Conservation (phyloP, 805 yeast genomes). For the Yueomyces sp. region DNA sequence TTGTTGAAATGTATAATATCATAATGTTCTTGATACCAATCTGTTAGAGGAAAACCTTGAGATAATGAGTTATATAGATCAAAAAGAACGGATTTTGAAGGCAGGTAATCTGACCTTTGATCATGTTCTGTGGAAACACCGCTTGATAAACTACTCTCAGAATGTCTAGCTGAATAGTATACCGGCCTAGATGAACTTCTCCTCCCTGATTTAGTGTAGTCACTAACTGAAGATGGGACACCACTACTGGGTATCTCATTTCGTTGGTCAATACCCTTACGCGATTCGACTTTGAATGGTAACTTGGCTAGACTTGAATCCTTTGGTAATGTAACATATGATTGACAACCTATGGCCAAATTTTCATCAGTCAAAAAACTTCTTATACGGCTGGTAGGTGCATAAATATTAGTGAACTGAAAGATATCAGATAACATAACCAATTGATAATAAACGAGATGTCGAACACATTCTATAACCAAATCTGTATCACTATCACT, state of each 20-base stretch:
- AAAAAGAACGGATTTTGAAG: conserved; percentile 55
- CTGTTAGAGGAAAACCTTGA: conserved; percentile 63
- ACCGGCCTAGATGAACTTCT: not conserved
- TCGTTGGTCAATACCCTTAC: conserved; percentile 1
- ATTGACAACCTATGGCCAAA: conserved; percentile 74
- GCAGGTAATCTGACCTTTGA: conserved; percentile 22
- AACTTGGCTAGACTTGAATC: conserved; percentile 19
- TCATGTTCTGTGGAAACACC: conserved; percentile 3
- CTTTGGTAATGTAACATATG: conserved; percentile 46
- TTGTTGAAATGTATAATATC: conserved; percentile 34
- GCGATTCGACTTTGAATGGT: conserved; percentile 18
- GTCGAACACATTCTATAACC: conserved; percentile 81
- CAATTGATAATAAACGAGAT: conserved; percentile 79
- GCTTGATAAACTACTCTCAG: conserved; percentile 12
- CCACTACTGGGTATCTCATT: conserved; percentile 2
- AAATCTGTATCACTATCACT: conserved; percentile 71
- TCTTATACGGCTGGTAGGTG: conserved; percentile 71
- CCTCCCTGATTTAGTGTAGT: conserved; percentile 1
- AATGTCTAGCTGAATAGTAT: conserved; percentile 7
- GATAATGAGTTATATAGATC: conserved; percentile 63
- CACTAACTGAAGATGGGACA: conserved; percentile 2
- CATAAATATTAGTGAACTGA: conserved; percentile 79
- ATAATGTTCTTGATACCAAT: conserved; percentile 67
- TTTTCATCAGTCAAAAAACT: conserved; percentile 48
- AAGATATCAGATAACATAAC: conserved; percentile 74